Conservation (phyloP, 768 basidiomycete species). For the Glaciozyma martinii region DNA sequence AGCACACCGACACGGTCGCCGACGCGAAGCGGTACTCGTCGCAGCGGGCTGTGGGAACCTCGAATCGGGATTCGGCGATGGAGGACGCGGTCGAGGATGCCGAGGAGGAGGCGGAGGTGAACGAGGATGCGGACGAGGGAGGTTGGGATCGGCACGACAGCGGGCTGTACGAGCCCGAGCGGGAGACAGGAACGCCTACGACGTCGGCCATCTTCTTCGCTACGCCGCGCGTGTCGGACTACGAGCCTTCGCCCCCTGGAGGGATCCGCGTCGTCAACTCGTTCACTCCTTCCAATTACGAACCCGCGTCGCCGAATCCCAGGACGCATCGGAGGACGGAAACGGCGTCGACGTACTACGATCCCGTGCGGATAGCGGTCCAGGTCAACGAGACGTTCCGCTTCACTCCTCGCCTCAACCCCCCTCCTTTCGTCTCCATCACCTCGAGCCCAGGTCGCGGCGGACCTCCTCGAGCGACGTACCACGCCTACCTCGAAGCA, state of each 20-base stretch:
- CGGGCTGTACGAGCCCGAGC: slow-evolving; percentile 14
- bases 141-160: not conserved
- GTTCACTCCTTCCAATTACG: not conserved
- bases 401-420: slow-evolving; percentile 27
- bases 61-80: slow-evolving; percentile 10
- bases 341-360: slow-evolving; percentile 3
- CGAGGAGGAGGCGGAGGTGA: not conserved
- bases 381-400: slow-evolving; percentile 27
- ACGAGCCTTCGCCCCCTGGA: not conserved
- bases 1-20: slow-evolving; percentile 1
- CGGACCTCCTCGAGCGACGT: slow-evolving; percentile 21
- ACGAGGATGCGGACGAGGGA: slow-evolving; percentile 9
- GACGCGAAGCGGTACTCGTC: slow-evolving; percentile 4
- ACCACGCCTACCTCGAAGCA: slow-evolving; percentile 14
- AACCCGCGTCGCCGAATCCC: slow-evolving; percentile 2
- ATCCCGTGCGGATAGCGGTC: slow-evolving; percentile 18
- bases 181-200: slow-evolving; percentile 7
- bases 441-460: slow-evolving; percentile 26
- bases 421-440: slow-evolving; percentile 27
- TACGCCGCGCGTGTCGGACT: not conserved
- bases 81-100: slow-evolving; percentile 16
- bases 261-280: not conserved
- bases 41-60: not conserved
- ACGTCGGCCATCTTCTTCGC: slow-evolving; percentile 16
- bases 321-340: not conserved